These are phyloP conservation scores for Candida cerambycidarum DNA, from an alignment of 805 yeast species.

Conservation along the genomic window DNA sequence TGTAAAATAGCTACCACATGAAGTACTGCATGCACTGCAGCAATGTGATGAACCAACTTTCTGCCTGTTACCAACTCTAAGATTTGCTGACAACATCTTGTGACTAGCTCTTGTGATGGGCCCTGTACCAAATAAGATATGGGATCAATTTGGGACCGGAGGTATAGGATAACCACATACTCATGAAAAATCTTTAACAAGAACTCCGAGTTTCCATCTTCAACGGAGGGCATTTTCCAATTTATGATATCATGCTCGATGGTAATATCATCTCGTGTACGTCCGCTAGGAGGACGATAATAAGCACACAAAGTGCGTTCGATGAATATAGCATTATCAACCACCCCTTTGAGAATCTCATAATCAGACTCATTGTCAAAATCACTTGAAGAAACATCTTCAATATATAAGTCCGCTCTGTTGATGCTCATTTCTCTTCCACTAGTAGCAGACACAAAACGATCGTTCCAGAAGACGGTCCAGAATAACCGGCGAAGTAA, in stretches of 20 bases:
- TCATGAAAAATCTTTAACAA: slow-evolving; percentile 18
- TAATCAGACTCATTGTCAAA: slow-evolving; percentile 25
- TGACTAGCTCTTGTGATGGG: neutral
- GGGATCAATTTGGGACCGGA: slow-evolving; percentile 27
- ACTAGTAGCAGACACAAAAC: slow-evolving; percentile 25
- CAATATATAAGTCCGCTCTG: slow-evolving; percentile 23
- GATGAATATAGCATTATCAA: slow-evolving; percentile 19
- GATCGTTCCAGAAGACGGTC: slow-evolving; percentile 27
- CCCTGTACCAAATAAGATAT: slow-evolving; percentile 19
- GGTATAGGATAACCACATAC: slow-evolving; percentile 21
- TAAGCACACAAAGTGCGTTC: slow-evolving; percentile 22
- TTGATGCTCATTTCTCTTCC: slow-evolving; percentile 25
- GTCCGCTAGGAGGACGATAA: slow-evolving; percentile 28
- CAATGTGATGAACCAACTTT: slow-evolving; percentile 22
- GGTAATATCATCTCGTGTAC: slow-evolving; percentile 18
- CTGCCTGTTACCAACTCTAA: slow-evolving; percentile 9
- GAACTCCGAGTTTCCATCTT: neutral
- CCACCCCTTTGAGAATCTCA: slow-evolving; percentile 22
- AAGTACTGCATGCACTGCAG: slow-evolving; percentile 23
- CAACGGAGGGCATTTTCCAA: slow-evolving; percentile 5
- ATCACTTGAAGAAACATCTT: slow-evolving; percentile 20
- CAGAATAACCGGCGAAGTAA: slow-evolving; percentile 21
- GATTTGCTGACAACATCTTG: slow-evolving; percentile 7
- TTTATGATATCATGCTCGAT: slow-evolving; percentile 22
- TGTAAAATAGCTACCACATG: slow-evolving; percentile 23